These are phyloP conservation scores for Malus sieversii DNA, from an alignment of 306 rosid species.

Conservation along the genomic window DNA sequence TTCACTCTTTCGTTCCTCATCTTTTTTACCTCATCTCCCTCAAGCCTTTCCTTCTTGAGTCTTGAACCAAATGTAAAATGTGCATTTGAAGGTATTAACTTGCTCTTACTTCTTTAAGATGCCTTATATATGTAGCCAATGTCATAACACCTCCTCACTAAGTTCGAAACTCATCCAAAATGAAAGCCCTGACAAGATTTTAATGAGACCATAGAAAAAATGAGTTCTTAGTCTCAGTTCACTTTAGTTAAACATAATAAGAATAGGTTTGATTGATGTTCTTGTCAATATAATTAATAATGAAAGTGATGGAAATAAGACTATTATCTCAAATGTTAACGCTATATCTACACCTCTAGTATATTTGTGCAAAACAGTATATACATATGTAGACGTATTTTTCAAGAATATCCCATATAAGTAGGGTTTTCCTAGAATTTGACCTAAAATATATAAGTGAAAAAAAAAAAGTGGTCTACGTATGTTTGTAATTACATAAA, in stretches of 20 bases:
- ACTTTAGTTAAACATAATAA: background rate
- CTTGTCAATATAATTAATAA: background rate
- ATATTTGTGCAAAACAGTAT: background rate
- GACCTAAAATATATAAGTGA: background rate
- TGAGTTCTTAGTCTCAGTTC: background rate
- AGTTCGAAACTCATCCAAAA: background rate
- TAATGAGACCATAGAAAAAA: background rate
- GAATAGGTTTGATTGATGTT: background rate
- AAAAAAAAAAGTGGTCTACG: background rate
- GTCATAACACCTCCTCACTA: background rate
- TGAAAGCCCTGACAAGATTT: background rate
- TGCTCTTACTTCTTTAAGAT: background rate
- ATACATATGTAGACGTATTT: background rate
- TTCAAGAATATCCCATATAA: background rate
- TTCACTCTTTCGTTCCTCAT: background rate
- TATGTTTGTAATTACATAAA: background rate
- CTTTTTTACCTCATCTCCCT: background rate
- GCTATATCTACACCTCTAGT: background rate
- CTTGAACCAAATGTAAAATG: background rate
- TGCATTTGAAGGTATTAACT: background rate
- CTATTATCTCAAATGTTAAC: background rate
- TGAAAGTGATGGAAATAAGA: background rate
- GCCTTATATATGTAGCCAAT: background rate
- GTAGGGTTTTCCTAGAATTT: background rate
- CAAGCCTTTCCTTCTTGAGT: background rate